These are phyloP conservation scores for Hygrocybe coccinea DNA, from an alignment of 768 basidiomycete species.

Conservation along the genomic window DNA sequence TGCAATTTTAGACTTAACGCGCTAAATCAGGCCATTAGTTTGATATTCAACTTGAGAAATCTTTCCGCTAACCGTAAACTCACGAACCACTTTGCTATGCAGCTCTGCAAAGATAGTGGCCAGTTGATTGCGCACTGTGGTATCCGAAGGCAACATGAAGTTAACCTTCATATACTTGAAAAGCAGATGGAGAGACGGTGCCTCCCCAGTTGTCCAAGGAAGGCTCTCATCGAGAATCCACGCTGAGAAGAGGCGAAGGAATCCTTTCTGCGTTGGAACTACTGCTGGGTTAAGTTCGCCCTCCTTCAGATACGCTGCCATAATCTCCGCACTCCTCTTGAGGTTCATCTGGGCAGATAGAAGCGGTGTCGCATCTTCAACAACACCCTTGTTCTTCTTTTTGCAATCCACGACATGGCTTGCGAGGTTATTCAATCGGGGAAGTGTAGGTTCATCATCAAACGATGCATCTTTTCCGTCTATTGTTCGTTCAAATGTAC, in stretches of 20 bases:
- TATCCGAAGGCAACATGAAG: constrained; percentile 21
- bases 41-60: neutral
- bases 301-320: constrained; percentile 29
- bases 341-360: constrained; percentile 11
- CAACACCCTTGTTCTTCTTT: constrained; percentile 5
- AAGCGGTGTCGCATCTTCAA: neutral
- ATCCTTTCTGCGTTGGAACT: constrained; percentile 23
- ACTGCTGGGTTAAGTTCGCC: constrained; percentile 31
- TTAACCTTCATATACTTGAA: constrained; percentile 17
- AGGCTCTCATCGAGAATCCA: constrained; percentile 31
- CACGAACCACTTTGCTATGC: constrained; percentile 16
- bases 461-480: constrained; percentile 9
- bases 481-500: constrained; percentile 7
- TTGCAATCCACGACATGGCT: constrained; percentile 19
- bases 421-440: constrained; percentile 25
- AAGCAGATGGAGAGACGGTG: constrained; percentile 13
- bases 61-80: constrained; percentile 14
- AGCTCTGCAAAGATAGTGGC: constrained; percentile 15
- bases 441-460: constrained; percentile 17
- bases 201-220: constrained; percentile 28
- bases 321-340: constrained; percentile 19
- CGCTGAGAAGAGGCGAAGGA: constrained; percentile 26
- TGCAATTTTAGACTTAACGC: constrained; percentile 22
- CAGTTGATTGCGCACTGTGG: constrained; percentile 23
- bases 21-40: constrained; percentile 5